Evolutionary conservation across 257 asterid genomes (phyloP).

Genomic region (Avicennia marina): DNA sequence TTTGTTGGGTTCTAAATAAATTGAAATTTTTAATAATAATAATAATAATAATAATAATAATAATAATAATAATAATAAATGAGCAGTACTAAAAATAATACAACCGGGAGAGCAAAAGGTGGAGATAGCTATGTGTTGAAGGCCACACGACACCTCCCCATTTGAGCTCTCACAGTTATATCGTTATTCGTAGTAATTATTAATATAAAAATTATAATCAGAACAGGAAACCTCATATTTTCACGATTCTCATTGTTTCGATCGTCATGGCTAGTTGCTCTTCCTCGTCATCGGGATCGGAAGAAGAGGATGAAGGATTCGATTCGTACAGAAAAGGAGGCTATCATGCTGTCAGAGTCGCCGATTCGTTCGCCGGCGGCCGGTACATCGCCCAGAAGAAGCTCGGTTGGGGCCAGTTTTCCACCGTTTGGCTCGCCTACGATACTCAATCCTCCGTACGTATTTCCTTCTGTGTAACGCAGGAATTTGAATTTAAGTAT

Average conservation of each 20-base stretch:
- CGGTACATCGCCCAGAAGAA: conserved; percentile 92
- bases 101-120: background rate
- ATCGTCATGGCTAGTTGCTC: conserved; percentile 45
- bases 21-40: too few relatives aligned
- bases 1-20: too few relatives aligned
- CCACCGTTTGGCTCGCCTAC: conserved; percentile 96
- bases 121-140: conserved; percentile 5
- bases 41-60: too few relatives aligned
- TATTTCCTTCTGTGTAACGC: background rate
- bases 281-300: conserved; percentile 64
- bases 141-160: background rate
- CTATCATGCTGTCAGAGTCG: conserved; percentile 70
- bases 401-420: conserved; percentile 98
- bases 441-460: conserved; percentile 77
- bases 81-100: background rate
- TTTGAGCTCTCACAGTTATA: too few relatives aligned
- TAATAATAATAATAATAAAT: background rate
- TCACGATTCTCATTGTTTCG: background rate
- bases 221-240: background rate
- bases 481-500: too few relatives aligned
- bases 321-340: conserved; percentile 75
- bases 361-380: conserved; percentile 64
- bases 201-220: too few relatives aligned
- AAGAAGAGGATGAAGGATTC: conserved; percentile 67
- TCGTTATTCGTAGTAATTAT: too few relatives aligned